Conservation (phyloP, 441 rosid species). For the Eruca vesicaria region DNA sequence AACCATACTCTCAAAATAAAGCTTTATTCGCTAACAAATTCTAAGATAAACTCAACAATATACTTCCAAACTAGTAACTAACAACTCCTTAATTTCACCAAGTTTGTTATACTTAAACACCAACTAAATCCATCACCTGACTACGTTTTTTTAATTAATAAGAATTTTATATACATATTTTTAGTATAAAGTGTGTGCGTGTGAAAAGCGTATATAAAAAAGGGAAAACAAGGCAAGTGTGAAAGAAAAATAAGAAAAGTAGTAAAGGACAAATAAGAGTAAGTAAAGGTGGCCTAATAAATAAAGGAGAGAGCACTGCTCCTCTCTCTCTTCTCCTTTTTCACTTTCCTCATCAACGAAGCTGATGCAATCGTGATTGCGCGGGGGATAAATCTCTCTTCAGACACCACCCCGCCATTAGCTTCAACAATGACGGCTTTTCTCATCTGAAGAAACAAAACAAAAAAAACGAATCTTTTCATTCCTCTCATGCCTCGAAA, state of each 20-base stretch:
- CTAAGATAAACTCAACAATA: background rate
- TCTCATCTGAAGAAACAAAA: conserved; percentile 1
- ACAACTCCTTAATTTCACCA: background rate
- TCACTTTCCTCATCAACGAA: conserved; percentile 14
- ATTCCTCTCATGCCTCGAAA: conserved; percentile 6
- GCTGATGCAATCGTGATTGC: background rate
- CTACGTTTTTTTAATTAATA: background rate
- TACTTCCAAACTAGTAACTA: background rate
- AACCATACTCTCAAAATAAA: background rate
- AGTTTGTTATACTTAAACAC: conserved; percentile 19
- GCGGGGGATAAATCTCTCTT: conserved; percentile 23
- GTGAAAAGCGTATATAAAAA: conserved; percentile 25
- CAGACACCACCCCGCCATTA: conserved; percentile 2
- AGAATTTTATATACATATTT: background rate
- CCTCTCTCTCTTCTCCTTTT: background rate
- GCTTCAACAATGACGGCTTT: conserved; percentile 23
- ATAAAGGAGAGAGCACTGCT: background rate
- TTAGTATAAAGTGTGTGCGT: conserved; percentile 18
- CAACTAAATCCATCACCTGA: conserved; percentile 24
- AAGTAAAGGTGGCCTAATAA: conserved; percentile 14
- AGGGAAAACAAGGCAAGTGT: background rate
- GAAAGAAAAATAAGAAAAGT: conserved; percentile 30
- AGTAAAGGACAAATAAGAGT: conserved; percentile 27
- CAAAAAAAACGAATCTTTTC: background rate
- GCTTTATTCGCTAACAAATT: background rate